phyloP scores from a whole-genome alignment of 306 rosid species.

The Inga leiocalycina region DNA sequence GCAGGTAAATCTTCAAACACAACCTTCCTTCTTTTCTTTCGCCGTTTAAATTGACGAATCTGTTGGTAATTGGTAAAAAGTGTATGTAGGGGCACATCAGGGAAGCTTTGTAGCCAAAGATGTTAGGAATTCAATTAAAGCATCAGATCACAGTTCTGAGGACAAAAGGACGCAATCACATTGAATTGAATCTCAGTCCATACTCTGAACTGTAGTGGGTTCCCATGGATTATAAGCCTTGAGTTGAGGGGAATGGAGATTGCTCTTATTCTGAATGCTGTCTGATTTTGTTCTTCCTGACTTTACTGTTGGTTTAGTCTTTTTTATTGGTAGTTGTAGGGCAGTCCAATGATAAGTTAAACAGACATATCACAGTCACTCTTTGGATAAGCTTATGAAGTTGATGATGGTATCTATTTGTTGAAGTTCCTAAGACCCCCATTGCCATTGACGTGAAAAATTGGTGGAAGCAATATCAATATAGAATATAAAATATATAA shows the following conservation, averaged over 20 bases:
- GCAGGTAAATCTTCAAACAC: slow-evolving; percentile 50
- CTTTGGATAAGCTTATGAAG: slow-evolving; percentile 25
- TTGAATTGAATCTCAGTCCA: slow-evolving; percentile 33
- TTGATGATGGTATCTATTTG: not conserved
- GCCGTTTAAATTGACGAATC: not conserved
- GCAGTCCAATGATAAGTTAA: slow-evolving; percentile 28
- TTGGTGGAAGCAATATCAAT: not conserved
- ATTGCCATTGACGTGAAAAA: not conserved
- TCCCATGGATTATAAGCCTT: slow-evolving; percentile 24
- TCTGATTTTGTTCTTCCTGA: slow-evolving; percentile 36
- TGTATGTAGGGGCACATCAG: slow-evolving; percentile 62
- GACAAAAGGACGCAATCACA: slow-evolving; percentile 64
- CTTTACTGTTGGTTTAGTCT: not conserved
- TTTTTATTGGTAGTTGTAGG: slow-evolving; percentile 3
- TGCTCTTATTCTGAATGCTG: slow-evolving; percentile 28
- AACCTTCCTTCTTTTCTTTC: not conserved
- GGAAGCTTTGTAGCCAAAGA: slow-evolving; percentile 62
- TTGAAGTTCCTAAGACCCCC: not conserved
- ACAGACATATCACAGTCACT: slow-evolving; percentile 19
- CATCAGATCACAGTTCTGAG: slow-evolving; percentile 56
- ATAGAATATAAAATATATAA: not conserved
- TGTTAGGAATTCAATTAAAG: slow-evolving; percentile 59
- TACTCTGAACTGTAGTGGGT: slow-evolving; percentile 27
- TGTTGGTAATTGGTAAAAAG: slow-evolving; percentile 33
- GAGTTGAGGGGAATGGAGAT: slow-evolving; percentile 6